Evolutionary conservation across 257 asterid genomes (phyloP).

Genomic region (Primulina eburnea): DNA sequence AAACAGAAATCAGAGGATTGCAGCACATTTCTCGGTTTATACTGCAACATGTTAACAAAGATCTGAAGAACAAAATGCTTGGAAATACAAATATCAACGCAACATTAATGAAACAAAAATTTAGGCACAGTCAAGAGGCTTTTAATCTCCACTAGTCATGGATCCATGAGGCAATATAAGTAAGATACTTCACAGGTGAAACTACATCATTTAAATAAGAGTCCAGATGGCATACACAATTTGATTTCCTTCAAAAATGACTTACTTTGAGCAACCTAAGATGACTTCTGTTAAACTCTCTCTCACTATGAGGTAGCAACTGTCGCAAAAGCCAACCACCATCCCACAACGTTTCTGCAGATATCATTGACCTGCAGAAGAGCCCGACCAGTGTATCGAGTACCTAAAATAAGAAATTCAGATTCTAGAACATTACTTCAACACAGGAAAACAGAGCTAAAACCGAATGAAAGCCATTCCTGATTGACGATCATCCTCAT

Average conservation of each 20-base stretch:
- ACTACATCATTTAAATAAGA: conserved; percentile 17
- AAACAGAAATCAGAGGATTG: conserved; percentile 23
- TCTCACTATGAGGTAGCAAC: conserved; percentile 82
- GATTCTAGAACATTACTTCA: conserved; percentile 14
- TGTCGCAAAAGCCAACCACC: conserved; percentile 99
- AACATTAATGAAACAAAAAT: background rate
- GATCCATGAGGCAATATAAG: conserved; percentile 12
- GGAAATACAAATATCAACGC: conserved; percentile 16
- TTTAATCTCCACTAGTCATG: background rate
- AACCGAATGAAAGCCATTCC: conserved; percentile 14
- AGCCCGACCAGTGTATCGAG: conserved; percentile 95
- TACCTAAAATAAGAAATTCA: conserved; percentile 54
- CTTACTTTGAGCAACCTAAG: conserved; percentile 71
- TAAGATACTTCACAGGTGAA: conserved; percentile 10
- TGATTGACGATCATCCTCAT: conserved; percentile 6
- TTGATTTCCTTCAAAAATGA: conserved; percentile 24
- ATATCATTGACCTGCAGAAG: conserved; percentile 81
- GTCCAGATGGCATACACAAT: conserved; percentile 15
- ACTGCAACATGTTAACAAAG: conserved; percentile 19
- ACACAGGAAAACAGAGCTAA: background rate
- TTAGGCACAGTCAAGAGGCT: conserved; percentile 2
- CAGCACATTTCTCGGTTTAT: conserved; percentile 9
- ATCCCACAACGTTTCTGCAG: conserved; percentile 96
- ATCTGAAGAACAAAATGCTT: conserved; percentile 6
- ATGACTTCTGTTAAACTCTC: conserved; percentile 70